These are phyloP conservation scores for Phlebiopsis gigantea DNA, from an alignment of 768 basidiomycete genomes.

Conservation along the genomic window DNA sequence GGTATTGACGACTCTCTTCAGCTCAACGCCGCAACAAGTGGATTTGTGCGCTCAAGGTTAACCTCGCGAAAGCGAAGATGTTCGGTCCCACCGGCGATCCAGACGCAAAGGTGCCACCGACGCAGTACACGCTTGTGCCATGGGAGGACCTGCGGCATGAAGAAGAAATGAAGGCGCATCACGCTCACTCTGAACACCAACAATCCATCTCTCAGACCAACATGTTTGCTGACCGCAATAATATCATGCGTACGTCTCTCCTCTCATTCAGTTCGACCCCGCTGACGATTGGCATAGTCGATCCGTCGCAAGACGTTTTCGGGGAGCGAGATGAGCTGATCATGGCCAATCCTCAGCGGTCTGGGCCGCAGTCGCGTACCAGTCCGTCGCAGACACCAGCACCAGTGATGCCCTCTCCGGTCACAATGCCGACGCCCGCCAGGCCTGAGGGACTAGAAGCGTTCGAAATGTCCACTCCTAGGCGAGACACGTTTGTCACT, in stretches of 20 bases:
- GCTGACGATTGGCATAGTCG: slow-evolving; percentile 11
- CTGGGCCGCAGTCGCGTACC: neutral
- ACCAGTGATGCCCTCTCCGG: neutral
- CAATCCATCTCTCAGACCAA: slow-evolving; percentile 13
- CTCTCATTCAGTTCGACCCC: neutral
- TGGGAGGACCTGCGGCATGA: slow-evolving; percentile 54
- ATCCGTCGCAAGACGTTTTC: slow-evolving; percentile 19
- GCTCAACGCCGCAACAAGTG: slow-evolving; percentile 86
- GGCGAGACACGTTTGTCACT: slow-evolving; percentile 7
- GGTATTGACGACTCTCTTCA: slow-evolving; percentile 18
- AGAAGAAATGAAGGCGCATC: slow-evolving; percentile 30
- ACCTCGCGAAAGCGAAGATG: slow-evolving; percentile 64
- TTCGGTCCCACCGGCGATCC: slow-evolving; percentile 63
- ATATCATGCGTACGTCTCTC: slow-evolving; percentile 17
- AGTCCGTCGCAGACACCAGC: neutral
- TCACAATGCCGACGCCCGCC: slow-evolving; percentile 8
- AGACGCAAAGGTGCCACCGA: slow-evolving; percentile 44
- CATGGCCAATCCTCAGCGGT: neutral
- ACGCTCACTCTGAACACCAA: slow-evolving; percentile 1
- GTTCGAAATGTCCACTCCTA: slow-evolving; percentile 24
- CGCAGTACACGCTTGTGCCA: slow-evolving; percentile 66
- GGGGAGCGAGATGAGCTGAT: slow-evolving; percentile 20
- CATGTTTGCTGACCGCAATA: slow-evolving; percentile 22
- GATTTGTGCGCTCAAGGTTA: slow-evolving; percentile 80
- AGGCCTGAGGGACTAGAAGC: slow-evolving; percentile 18